Percentiles rank a stretch among this genome's conserved stretches.
phyloP scores from a whole-genome alignment of 2,329 filamentous ascomycete genomes.

The Beauveria varroae region DNA sequence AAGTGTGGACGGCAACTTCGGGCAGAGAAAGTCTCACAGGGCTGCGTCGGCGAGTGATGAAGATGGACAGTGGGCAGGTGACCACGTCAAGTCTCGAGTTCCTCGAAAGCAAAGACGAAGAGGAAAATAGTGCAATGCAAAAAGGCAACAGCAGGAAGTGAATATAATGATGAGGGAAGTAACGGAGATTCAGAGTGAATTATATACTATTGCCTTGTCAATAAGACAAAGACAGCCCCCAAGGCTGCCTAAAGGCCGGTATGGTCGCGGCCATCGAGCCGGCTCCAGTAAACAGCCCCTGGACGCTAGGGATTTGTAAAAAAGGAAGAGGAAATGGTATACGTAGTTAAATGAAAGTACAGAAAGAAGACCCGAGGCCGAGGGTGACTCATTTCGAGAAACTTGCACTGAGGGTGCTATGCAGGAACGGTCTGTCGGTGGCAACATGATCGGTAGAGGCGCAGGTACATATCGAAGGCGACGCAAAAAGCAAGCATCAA shows the following conservation, averaged over 20 bases:
- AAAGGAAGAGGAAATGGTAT: neutral
- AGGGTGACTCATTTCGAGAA: neutral
- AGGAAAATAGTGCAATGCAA: neutral
- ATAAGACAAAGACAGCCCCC: neutral
- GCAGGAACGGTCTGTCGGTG: neutral
- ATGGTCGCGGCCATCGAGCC: conserved; percentile 1
- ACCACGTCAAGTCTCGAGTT: conserved; percentile 1
- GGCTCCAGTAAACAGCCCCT: neutral
- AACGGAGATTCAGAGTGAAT: neutral
- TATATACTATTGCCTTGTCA: neutral
- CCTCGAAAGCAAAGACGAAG: neutral
- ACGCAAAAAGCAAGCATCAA: neutral
- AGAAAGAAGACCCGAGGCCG: neutral
- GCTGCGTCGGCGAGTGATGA: neutral
- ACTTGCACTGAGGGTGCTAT: too few species aligned
- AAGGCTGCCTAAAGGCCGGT: neutral
- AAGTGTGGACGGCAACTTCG: neutral
- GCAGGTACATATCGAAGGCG: neutral
- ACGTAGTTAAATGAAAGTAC: too few species aligned
- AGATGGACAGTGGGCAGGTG: conserved; percentile 2
- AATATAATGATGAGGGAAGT: neutral
- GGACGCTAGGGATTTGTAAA: neutral
- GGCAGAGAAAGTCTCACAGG: neutral
- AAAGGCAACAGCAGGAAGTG: neutral
- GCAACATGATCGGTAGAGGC: neutral